phyloP scores from a whole-genome alignment of 2,329 filamentous ascomycete genomes.

The Tricladium varicosporioides region DNA sequence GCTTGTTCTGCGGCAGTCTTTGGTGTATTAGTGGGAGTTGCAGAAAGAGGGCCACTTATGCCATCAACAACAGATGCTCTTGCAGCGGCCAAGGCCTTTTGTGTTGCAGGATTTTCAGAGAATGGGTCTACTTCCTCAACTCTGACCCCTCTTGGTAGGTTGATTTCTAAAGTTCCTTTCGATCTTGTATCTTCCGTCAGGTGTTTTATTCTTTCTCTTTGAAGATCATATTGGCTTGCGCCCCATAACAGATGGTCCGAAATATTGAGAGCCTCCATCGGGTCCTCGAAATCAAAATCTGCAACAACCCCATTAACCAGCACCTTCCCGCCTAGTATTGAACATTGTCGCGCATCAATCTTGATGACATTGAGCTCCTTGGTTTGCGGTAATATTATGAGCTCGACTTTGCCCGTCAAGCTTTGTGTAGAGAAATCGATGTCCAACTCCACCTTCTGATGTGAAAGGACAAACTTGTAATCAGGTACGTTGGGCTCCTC shows the following conservation, averaged over 20 bases:
- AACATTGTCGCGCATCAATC: constrained; percentile 62
- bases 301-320: constrained; percentile 45
- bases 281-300: constrained; percentile 47
- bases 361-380: constrained; percentile 56
- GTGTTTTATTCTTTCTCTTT: constrained; percentile 60
- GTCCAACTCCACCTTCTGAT: constrained; percentile 87
- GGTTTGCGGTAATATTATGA: constrained; percentile 62
- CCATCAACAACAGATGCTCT: constrained; percentile 33
- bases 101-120: constrained; percentile 45
- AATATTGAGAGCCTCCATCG: constrained; percentile 63
- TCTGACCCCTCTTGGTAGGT: constrained; percentile 57
- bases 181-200: constrained; percentile 35
- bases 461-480: constrained; percentile 56
- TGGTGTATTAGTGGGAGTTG: constrained; percentile 29
- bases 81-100: constrained; percentile 35
- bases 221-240: constrained; percentile 73
- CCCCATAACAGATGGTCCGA: constrained; percentile 60
- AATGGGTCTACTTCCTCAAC: constrained; percentile 60
- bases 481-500: constrained; percentile 18
- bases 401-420: constrained; percentile 76
- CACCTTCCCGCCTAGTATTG: constrained; percentile 53
- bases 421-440: constrained; percentile 77
- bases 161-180: constrained; percentile 57
- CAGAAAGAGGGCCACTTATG: constrained; percentile 35
- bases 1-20: constrained; percentile 37